A percentile compares a stretch with the other conserved stretches of the same genome.
Evolutionary conservation across 768 basidiomycete species (phyloP).

Genomic region (Thelephora ganbajun): DNA sequence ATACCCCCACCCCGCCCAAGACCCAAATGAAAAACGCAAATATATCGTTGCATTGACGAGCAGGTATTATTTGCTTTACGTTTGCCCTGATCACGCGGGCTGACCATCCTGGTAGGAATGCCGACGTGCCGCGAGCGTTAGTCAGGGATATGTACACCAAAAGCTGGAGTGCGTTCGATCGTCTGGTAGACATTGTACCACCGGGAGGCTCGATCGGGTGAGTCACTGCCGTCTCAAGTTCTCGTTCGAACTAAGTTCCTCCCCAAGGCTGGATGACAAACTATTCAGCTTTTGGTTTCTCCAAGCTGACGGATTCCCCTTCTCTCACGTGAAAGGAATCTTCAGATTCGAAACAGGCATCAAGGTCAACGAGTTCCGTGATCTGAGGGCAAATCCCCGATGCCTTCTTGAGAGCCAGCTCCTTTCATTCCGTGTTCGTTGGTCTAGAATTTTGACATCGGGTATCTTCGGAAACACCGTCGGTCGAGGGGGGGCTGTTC

Average conservation of each 20-base stretch:
- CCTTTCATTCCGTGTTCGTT: slow-evolving; percentile 70
- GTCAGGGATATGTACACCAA: slow-evolving; percentile 89
- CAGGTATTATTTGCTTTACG: slow-evolving; percentile 31
- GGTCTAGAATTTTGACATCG: slow-evolving; percentile 57
- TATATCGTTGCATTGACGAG: slow-evolving; percentile 62
- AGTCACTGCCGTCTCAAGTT: slow-evolving; percentile 12
- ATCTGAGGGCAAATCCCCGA: slow-evolving; percentile 78
- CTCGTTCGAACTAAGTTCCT: background rate
- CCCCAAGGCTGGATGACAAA: slow-evolving; percentile 71
- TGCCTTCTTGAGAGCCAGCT: slow-evolving; percentile 76
- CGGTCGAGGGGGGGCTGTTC: slow-evolving; percentile 16
- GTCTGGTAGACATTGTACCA: slow-evolving; percentile 80
- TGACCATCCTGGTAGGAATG: slow-evolving; percentile 36
- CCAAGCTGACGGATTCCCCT: slow-evolving; percentile 63
- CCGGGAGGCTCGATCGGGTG: slow-evolving; percentile 83
- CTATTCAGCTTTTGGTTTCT: slow-evolving; percentile 84
- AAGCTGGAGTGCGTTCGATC: slow-evolving; percentile 85
- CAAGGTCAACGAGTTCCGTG: slow-evolving; percentile 80
- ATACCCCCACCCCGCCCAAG: slow-evolving; percentile 74
- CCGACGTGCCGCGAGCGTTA: slow-evolving; percentile 70
- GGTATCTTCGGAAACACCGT: slow-evolving; percentile 43
- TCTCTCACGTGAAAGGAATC: slow-evolving; percentile 72
- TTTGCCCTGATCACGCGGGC: background rate
- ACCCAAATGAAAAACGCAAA: slow-evolving; percentile 53
- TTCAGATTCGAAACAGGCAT: slow-evolving; percentile 81